Conservation (phyloP, 805 yeast species). For the Yarrowia sp. region DNA sequence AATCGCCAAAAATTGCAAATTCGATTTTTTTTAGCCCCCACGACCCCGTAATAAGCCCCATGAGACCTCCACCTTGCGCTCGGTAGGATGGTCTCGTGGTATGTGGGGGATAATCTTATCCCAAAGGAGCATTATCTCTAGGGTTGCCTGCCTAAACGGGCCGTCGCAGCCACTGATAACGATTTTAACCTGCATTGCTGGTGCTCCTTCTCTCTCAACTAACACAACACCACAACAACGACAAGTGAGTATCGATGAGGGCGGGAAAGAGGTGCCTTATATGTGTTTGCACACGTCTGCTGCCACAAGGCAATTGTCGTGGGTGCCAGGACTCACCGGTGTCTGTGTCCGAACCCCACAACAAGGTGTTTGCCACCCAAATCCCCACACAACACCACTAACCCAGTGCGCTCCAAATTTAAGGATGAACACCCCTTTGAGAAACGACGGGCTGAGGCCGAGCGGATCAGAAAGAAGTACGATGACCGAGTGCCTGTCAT, state of each 20-base stretch:
- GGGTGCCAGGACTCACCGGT: background rate
- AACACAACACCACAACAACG: slow-evolving; percentile 36
- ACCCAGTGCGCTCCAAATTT: slow-evolving; percentile 83
- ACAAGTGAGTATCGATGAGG: slow-evolving; percentile 32
- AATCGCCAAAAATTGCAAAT: background rate
- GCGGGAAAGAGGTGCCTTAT: background rate
- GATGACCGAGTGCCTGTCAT: slow-evolving; percentile 94
- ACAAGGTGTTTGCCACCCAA: slow-evolving; percentile 30
- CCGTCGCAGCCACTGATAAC: slow-evolving; percentile 38
- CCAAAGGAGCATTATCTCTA: slow-evolving; percentile 24
- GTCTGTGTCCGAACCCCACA: background rate
- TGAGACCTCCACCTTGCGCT: slow-evolving; percentile 22
- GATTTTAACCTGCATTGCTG: slow-evolving; percentile 37
- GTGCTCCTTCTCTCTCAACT: slow-evolving; percentile 35
- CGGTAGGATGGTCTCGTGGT: slow-evolving; percentile 13
- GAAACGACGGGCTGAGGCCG: slow-evolving; percentile 93
- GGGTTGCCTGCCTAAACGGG: slow-evolving; percentile 21
- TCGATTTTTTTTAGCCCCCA: too few relatives aligned
- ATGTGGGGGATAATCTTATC: slow-evolving; percentile 38
- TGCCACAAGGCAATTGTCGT: background rate
- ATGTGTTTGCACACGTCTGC: too few relatives aligned
- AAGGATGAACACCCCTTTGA: slow-evolving; percentile 96
- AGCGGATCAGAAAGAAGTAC: slow-evolving; percentile 87
- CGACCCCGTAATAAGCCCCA: background rate
- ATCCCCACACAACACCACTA: slow-evolving; percentile 13